phyloP scores from a whole-genome alignment of 345 rosid genomes.

The Arabis hirsuta region DNA sequence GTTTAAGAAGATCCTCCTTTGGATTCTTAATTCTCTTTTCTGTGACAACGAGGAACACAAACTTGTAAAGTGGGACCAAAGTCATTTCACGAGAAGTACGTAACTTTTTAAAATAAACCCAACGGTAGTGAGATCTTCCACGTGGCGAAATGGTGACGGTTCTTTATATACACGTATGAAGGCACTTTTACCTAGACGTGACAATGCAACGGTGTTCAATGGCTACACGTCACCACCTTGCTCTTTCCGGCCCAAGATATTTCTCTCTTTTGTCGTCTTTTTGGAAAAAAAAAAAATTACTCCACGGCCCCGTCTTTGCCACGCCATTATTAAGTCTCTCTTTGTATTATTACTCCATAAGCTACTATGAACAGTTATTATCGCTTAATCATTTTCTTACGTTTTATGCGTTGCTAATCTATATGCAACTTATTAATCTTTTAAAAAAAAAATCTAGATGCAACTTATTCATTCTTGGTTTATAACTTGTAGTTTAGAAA shows the following conservation, averaged over 20 bases:
- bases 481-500: too few relatives aligned
- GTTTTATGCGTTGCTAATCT: too few relatives aligned
- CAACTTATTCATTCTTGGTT: too few relatives aligned
- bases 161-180: background rate
- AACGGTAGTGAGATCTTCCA: constrained; percentile 26
- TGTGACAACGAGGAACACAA: background rate
- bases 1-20: background rate
- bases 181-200: constrained; percentile 16
- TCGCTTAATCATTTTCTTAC: too few relatives aligned
- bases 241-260: constrained; percentile 17
- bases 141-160: constrained; percentile 18
- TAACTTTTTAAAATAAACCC: constrained; percentile 5
- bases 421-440: too few relatives aligned
- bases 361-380: too few relatives aligned
- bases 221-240: constrained; percentile 24
- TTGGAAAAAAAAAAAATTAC: background rate
- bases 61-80: constrained; percentile 24
- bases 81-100: constrained; percentile 22
- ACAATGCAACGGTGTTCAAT: constrained; percentile 6
- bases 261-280: constrained; percentile 14
- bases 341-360: too few relatives aligned
- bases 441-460: too few relatives aligned
- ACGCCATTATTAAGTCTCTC: background rate
- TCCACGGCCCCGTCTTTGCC: constrained; percentile 33
- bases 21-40: background rate